Evolutionary conservation across 805 yeast genomes (phyloP), one percentile per base, ranked within the genome.

Genomic region (Candida tammaniensis): DNA sequence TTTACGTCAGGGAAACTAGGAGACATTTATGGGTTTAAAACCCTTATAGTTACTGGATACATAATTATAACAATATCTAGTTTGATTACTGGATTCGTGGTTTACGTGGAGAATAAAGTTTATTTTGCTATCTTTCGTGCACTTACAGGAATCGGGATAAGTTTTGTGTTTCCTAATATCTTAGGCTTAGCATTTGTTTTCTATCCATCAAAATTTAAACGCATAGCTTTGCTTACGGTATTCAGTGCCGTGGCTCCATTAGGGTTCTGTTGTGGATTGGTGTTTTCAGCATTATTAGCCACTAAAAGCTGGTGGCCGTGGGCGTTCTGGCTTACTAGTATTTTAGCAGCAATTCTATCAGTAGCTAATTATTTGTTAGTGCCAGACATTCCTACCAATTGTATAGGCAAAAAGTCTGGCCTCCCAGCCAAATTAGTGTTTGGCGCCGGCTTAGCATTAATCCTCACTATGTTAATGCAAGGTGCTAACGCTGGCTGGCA

Each of bases 401-500:
- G n/a, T n/a, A n/a, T n/a, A n/a, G 40, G 49, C 12, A 52, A 59
- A 10, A 56, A 54, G 1, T 36, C 34, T 18, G 23, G 12, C n/a
- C 17, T 24, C 8, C 24, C 15, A 7, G 16, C 23, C 7, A 28
- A 24, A 11, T 30, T 32, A 4, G 73, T 82, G 5, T 31, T 17
- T 10, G 6, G 5, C 8, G 38, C 61, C 7, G 86, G 85, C 0
- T 52, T 85, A 25, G 64, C 81, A 3, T 51, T 84, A 15, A 67
- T 83, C 51, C 82, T 80, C 43, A 78, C 82, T 51, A 76, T 79
- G 2, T 78, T 85, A 78, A 85, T 81, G 48, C 87, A 85, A 51
- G 89, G 83, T 4, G 86, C 91, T 0, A 70, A 72, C 15, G 83
- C 68, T 2, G 89, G 89, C 7, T 84, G 91, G 91, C 52, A 60